These are phyloP conservation scores for Acanthamoeba lenticulata DNA, from an alignment of 208 protist species.

Conservation along the genomic window DNA sequence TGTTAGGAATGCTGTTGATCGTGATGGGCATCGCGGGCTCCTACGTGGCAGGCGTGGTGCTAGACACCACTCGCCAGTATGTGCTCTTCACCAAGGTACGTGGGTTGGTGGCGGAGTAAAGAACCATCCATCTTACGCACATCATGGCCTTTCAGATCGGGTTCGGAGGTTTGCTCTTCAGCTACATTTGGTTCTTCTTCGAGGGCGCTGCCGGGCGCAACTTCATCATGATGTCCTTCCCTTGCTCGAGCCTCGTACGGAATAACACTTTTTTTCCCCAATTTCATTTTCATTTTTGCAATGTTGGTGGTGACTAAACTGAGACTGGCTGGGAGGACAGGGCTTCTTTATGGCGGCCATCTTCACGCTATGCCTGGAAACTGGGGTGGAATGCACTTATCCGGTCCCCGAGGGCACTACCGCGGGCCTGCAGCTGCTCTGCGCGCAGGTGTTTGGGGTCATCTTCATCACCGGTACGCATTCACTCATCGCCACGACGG, in stretches of 20 bases:
- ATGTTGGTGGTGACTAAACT: neutral
- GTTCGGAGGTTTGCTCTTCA: neutral
- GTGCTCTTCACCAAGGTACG: neutral
- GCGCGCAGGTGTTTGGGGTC: neutral
- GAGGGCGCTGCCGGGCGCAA: neutral
- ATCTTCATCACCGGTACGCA: slow-evolving; percentile 10
- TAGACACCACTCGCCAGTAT: neutral
- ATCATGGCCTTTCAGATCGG: neutral
- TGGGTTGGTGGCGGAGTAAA: no score
- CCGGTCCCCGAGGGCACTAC: slow-evolving; percentile 19
- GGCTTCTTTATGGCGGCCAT: slow-evolving; percentile 24
- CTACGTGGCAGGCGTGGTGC: slow-evolving; percentile 16
- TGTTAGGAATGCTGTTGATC: slow-evolving; percentile 18
- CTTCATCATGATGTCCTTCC: slow-evolving; percentile 58
- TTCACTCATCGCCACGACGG: neutral
- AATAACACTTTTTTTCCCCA: no score
- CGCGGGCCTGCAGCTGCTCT: neutral
- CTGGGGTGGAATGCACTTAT: slow-evolving; percentile 1
- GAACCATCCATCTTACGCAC: neutral
- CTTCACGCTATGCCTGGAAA: neutral
- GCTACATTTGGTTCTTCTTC: slow-evolving; percentile 41
- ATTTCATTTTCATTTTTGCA: neutral
- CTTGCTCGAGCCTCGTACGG: neutral
- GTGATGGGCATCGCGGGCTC: neutral
- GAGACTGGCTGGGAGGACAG: neutral